A percentile compares a stretch with the other conserved stretches of the same genome.
phyloP scores from a whole-genome alignment of 768 basidiomycete genomes.

The Mycena floridula region DNA sequence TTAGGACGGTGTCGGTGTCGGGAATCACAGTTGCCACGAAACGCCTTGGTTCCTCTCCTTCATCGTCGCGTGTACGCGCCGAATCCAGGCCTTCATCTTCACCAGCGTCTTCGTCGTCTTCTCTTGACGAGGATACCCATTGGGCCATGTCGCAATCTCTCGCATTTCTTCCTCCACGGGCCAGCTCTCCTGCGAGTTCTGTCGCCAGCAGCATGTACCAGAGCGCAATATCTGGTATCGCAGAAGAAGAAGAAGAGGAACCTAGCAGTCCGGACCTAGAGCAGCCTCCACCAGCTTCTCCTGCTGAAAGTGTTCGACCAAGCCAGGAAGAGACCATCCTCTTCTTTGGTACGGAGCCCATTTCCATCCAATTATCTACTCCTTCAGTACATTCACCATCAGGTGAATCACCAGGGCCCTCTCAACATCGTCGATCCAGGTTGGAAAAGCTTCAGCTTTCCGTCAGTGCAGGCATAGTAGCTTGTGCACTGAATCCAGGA shows the following conservation, averaged over 20 bases:
- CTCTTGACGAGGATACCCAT: conserved; percentile 60
- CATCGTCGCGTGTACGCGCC: background rate
- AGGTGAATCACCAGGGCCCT: background rate
- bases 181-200: conserved; percentile 39
- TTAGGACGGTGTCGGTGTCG: conserved; percentile 47
- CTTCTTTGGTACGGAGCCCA: conserved; percentile 58
- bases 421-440: conserved; percentile 2
- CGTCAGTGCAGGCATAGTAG: conserved; percentile 43
- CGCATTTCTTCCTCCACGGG: conserved; percentile 46
- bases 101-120: conserved; percentile 49
- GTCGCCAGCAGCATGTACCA: conserved; percentile 69
- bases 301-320: conserved; percentile 3
- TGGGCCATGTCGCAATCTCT: conserved; percentile 74
- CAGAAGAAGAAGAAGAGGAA: conserved; percentile 1
- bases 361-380: conserved; percentile 49
- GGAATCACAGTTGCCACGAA: conserved; percentile 50
- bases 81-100: conserved; percentile 24
- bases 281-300: background rate
- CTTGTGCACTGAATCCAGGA: conserved; percentile 48
- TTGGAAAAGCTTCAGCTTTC: conserved; percentile 33
- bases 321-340: conserved; percentile 41
- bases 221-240: conserved; percentile 51
- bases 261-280: background rate
- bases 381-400: conserved; percentile 20
- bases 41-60: conserved; percentile 26